A percentile compares a stretch with the other conserved stretches of the same genome.
phyloP scores from a whole-genome alignment of 805 yeast species.

The Starmerella cellae region DNA sequence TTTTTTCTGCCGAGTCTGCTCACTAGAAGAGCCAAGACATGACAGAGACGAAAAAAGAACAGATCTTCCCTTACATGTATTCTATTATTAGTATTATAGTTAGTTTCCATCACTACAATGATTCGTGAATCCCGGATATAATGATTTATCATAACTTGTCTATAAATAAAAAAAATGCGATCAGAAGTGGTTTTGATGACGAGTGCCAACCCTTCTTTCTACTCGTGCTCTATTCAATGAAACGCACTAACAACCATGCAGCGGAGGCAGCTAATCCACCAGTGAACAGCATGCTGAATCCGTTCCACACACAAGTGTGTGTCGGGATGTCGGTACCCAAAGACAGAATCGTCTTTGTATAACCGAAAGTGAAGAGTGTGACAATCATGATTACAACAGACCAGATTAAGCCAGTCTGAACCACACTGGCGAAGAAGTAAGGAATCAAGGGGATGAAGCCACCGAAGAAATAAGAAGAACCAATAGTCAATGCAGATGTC shows the following conservation, averaged over 20 bases:
- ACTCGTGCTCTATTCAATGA: constrained; percentile 56
- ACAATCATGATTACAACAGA: constrained; percentile 72
- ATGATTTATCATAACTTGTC: too few species aligned
- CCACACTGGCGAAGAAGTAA: constrained; percentile 68
- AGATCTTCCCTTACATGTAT: too few species aligned
- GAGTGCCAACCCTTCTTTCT: too few species aligned
- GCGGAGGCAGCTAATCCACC: constrained; percentile 98
- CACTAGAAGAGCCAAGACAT: too few species aligned
- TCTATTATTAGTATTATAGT: too few species aligned
- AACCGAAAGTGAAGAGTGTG: constrained; percentile 80
- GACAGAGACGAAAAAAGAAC: too few species aligned
- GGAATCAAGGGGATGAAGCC: constrained; percentile 88
- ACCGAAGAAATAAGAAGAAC: constrained; percentile 76
- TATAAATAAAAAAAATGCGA: constrained; percentile 1
- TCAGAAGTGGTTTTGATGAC: neutral
- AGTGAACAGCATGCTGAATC: constrained; percentile 80
- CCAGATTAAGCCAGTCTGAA: constrained; percentile 59
- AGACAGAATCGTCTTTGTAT: constrained; percentile 67
- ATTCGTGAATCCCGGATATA: too few species aligned
- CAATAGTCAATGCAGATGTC: constrained; percentile 80
- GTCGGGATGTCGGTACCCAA: constrained; percentile 64
- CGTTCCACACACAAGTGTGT: constrained; percentile 43
- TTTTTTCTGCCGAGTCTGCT: too few species aligned
- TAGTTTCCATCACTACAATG: too few species aligned
- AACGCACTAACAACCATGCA: constrained; percentile 82